These are phyloP conservation scores for Orbilia oligospora DNA, from an alignment of 2,329 filamentous ascomycete species.

Conservation along the genomic window DNA sequence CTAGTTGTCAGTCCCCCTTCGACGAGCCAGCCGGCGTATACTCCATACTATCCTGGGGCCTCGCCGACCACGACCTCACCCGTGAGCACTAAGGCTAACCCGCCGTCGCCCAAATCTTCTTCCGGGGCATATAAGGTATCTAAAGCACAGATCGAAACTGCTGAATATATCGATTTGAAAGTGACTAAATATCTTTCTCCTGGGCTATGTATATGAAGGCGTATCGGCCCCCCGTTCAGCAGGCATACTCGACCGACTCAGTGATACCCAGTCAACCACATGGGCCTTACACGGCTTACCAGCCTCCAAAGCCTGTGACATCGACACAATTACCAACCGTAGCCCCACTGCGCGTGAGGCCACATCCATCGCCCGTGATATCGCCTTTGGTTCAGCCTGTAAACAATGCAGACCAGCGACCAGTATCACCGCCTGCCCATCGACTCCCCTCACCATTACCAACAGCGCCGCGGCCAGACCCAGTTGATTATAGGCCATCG, in stretches of 20 bases:
- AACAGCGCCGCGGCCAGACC: constrained; percentile 14
- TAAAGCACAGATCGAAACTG: background rate
- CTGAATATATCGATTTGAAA: background rate
- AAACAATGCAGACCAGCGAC: constrained; percentile 40
- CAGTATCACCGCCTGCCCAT: constrained; percentile 55
- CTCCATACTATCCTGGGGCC: constrained; percentile 46
- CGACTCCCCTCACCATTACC: constrained; percentile 49
- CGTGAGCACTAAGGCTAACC: constrained; percentile 51
- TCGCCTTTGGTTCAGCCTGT: constrained; percentile 51
- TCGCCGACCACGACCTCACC: constrained; percentile 47
- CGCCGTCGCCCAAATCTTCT: constrained; percentile 44
- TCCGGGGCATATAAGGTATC: constrained; percentile 52
- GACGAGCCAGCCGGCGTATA: constrained; percentile 37
- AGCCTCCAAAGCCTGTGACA: constrained; percentile 56
- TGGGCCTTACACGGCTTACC: constrained; percentile 57
- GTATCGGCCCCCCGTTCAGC: constrained; percentile 58
- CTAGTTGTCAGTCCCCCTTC: constrained; percentile 45
- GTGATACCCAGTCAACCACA: constrained; percentile 59
- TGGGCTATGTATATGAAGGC: constrained; percentile 34
- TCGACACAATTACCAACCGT: constrained; percentile 55
- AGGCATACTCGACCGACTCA: constrained; percentile 59
- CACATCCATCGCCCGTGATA: constrained; percentile 44
- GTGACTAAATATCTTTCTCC: background rate
- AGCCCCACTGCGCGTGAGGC: constrained; percentile 38
- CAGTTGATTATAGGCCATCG: constrained; percentile 17